Base-by-base conservation (phyloP, 495 filamentous ascomycete species). In the Penicillium diatomitis region DNA sequence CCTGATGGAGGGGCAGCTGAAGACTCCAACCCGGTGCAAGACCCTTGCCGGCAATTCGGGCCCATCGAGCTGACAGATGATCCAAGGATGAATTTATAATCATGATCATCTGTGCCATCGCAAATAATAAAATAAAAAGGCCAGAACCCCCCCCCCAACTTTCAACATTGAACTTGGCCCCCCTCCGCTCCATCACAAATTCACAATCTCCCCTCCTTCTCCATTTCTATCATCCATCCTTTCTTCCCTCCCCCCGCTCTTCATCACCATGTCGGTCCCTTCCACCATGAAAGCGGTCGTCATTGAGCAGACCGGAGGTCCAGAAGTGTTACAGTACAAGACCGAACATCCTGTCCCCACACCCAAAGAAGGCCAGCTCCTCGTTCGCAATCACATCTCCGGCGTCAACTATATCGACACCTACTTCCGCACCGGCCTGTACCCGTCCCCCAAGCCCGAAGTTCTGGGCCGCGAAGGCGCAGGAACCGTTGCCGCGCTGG, bases 391-490 rank as follows among this genome's bases (percentile, higher is more conserved):
- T 62, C 80, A 87, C 47, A 86, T 80, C 58, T 77, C 87, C 39
- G 91, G 91, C 11, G 72, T 97, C 46, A 96, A 97, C 67, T 97
- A 82, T 68, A 95, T 96, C 63, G 67, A 72, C 54, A 86, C 85
- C 38, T 96, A 97, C 67, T 95, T 90, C 81, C 88, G 91, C 55
- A 83, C 80, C 7, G 92, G 92, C 20, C 80, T 96, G 36, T 98
- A 96, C 71, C 73, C 78, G 0, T 68, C 82, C 4, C 73, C 86
- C 3, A 83, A 84, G 58, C 92, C 91, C 10, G 80, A 87, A 51
- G 79, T 88, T 47, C 82, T 91, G 11, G 92, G 92, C 55, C 85
- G 84, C 44, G 92, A 98, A 78, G 88, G 77, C 42, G 79, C 82
- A 46, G 86, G 87, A 44, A 74, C 62, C 9, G 69, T 88, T 46